phyloP scores from a whole-genome alignment of 2,329 filamentous ascomycete species.

The Akanthomyces dipterigenus region DNA sequence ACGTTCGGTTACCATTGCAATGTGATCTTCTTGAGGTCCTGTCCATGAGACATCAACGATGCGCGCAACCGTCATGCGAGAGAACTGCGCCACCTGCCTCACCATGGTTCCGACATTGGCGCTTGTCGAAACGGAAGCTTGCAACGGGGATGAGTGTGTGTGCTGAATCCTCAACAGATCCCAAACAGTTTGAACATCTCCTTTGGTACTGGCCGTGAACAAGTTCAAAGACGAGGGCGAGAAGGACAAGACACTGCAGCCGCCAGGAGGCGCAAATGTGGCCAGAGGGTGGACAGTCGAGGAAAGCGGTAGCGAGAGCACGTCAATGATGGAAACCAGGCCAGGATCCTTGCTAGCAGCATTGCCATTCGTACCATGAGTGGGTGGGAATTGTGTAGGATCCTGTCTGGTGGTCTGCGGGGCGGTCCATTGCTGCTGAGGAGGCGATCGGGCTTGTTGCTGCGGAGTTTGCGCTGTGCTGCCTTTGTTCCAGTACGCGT shows the following conservation, averaged over 20 bases:
- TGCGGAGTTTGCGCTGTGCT: conserved; percentile 35
- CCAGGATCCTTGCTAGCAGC: conserved; percentile 58
- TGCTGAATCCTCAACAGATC: conserved; percentile 63
- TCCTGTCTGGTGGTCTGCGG: conserved; percentile 38
- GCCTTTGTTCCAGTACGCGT: conserved; percentile 68
- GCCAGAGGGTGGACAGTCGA: conserved; percentile 55
- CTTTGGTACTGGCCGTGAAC: conserved; percentile 74
- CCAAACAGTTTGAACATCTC: conserved; percentile 79
- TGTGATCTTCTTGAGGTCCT: conserved; percentile 68
- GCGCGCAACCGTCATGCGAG: conserved; percentile 83
- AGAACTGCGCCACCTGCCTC: conserved; percentile 80
- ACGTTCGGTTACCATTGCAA: conserved; percentile 86
- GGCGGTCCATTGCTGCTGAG: conserved; percentile 42
- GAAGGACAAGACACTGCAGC: conserved; percentile 76
- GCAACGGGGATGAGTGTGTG: conserved; percentile 54
- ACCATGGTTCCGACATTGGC: conserved; percentile 51
- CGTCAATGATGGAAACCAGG: conserved; percentile 67
- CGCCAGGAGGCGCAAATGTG: conserved; percentile 64
- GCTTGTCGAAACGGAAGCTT: conserved; percentile 39
- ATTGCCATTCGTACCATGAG: conserved; percentile 58
- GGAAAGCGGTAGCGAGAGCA: conserved; percentile 51
- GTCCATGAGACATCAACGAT: conserved; percentile 90
- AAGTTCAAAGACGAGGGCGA: conserved; percentile 66
- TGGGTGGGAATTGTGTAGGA: conserved; percentile 60
- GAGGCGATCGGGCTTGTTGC: conserved; percentile 36